These are phyloP conservation scores for Neopestalotiopsis rosae DNA, from an alignment of 2,329 filamentous ascomycete species.

Conservation along the genomic window DNA sequence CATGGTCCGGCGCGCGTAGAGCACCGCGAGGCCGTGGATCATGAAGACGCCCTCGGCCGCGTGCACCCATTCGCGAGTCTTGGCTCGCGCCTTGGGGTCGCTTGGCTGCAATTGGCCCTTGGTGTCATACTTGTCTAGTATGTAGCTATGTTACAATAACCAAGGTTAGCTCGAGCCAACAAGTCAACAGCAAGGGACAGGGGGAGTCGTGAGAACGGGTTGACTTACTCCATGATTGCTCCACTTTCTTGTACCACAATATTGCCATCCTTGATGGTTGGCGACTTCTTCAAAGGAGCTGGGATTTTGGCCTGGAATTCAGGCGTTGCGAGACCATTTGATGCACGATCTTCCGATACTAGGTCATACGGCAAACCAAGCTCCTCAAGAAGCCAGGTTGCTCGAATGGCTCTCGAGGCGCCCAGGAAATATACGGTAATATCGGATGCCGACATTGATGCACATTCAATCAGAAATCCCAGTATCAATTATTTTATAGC, in stretches of 20 bases:
- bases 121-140: slow-evolving; percentile 13
- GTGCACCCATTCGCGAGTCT: slow-evolving; percentile 16
- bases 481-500: too few relatives aligned
- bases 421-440: slow-evolving; percentile 12
- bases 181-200: neutral
- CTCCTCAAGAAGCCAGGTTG: slow-evolving; percentile 7
- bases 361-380: slow-evolving; percentile 5
- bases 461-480: too few relatives aligned
- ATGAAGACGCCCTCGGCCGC: slow-evolving; percentile 11
- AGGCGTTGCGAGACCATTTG: slow-evolving; percentile 3
- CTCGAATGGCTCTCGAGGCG: slow-evolving; percentile 4
- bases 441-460: neutral
- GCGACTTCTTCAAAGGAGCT: slow-evolving; percentile 10
- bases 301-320: slow-evolving; percentile 10
- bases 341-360: slow-evolving; percentile 2
- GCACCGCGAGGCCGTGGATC: slow-evolving; percentile 1
- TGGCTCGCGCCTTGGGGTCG: neutral
- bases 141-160: neutral
- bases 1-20: slow-evolving; percentile 7
- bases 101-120: slow-evolving; percentile 5
- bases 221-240: slow-evolving; percentile 1
- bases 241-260: slow-evolving; percentile 11
- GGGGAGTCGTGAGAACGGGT: too few relatives aligned
- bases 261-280: slow-evolving; percentile 12
- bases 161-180: neutral